Percentiles rank a stretch among this genome's conserved stretches.
phyloP scores from a whole-genome alignment of 202 grass and related monocot genomes.

The Schoenoplectus triqueter region DNA sequence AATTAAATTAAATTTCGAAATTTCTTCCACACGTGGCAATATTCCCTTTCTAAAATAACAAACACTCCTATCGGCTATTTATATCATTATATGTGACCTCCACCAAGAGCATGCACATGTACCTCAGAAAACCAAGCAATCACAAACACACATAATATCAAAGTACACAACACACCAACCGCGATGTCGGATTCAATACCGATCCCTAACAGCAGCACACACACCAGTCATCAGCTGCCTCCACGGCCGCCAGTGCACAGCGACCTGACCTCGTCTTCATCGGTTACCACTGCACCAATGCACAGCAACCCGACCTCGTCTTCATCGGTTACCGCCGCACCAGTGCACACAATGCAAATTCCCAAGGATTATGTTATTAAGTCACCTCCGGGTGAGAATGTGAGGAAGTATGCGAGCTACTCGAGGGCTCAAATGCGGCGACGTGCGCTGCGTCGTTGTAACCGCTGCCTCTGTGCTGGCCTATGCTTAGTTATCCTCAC shows the following conservation, averaged over 20 bases:
- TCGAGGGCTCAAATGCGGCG: conserved; percentile 31
- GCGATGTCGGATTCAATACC: conserved; percentile 17
- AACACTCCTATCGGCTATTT: conserved; percentile 16
- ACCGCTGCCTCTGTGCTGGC: conserved; percentile 35
- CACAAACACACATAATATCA: neutral
- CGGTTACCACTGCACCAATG: conserved; percentile 37
- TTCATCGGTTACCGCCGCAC: conserved; percentile 39
- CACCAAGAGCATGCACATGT: neutral
- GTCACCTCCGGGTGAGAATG: conserved; percentile 54
- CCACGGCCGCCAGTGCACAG: neutral
- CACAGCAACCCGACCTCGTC: conserved; percentile 1
- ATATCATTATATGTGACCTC: neutral
- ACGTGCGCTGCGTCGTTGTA: conserved; percentile 26
- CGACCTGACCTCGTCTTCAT: conserved; percentile 1
- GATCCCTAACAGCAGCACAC: neutral
- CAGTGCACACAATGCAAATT: conserved; percentile 56
- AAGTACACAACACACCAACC: neutral
- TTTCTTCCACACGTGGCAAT: neutral
- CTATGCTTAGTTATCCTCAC: conserved; percentile 28
- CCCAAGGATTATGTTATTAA: conserved; percentile 73
- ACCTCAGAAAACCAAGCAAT: neutral
- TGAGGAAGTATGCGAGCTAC: conserved; percentile 40
- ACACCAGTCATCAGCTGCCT: neutral
- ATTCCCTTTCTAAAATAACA: neutral
- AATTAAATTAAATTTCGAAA: conserved; percentile 17